Evolutionary conservation across 495 filamentous ascomycete genomes (phyloP).

Genomic region (Tuber indicum): DNA sequence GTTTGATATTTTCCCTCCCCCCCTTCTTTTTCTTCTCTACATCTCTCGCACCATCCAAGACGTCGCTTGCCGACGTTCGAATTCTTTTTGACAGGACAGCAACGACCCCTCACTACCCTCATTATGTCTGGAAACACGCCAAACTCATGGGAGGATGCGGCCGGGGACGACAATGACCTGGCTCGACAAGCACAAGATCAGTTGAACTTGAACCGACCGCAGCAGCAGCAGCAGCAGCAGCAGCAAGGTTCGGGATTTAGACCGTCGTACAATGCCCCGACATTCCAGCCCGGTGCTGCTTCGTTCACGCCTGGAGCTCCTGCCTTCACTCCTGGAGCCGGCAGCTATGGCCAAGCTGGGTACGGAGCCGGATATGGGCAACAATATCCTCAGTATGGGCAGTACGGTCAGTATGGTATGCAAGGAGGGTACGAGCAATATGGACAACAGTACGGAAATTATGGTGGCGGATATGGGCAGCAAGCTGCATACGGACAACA

Average conservation of each 20-base stretch:
- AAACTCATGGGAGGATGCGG: conserved; percentile 94
- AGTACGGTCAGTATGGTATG: conserved; percentile 43
- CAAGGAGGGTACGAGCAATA: conserved; percentile 42
- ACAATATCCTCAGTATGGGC: conserved; percentile 51
- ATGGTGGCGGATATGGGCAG: conserved; percentile 40
- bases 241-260: conserved; percentile 43
- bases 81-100: neutral
- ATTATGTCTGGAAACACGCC: conserved; percentile 72
- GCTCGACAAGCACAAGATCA: conserved; percentile 71
- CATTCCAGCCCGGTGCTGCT: conserved; percentile 68
- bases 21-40: neutral
- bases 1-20: neutral
- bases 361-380: conserved; percentile 54
- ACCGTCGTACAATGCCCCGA: conserved; percentile 34
- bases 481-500: conserved; percentile 36
- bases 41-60: neutral
- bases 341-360: conserved; percentile 49
- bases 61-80: neutral
- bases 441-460: conserved; percentile 49
- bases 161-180: conserved; percentile 78
- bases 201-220: conserved; percentile 57
- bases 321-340: conserved; percentile 71
- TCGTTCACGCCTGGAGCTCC: conserved; percentile 74
- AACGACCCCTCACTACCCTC: conserved; percentile 37
- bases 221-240: conserved; percentile 44